Base-by-base conservation (phyloP, 2,329 filamentous ascomycete species). In the Phialophora chinensis region DNA sequence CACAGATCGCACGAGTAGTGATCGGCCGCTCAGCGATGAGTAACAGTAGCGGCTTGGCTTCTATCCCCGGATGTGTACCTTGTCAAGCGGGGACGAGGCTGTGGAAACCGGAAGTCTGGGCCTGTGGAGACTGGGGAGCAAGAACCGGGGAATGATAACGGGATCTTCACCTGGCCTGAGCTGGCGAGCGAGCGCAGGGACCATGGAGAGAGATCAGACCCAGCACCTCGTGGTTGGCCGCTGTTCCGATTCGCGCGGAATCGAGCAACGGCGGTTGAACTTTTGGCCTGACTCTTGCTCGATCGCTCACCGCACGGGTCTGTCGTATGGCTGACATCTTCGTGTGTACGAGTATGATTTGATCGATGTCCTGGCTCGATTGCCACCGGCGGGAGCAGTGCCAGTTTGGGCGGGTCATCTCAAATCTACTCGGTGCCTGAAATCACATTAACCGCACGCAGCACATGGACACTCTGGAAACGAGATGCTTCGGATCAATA, bases 11-110 rank as follows among this genome's bases (percentile, higher is more conserved):
- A 27, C 27, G 27, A 27, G 27, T 27, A 11, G 38, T 14, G n/a
- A 60, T 31, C 7, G n/a, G 49, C 49, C 20, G 20, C 10, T 27
- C 49, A 29, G 25, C 49, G 25, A 52, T 52, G 42, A 50, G 57
- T 60, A n/a, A 52, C 57, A 25, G 49, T 52, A 52, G 49, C 23
- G 49, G 49, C 49, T 52, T 52, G 49, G 49, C 49, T 27, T 2
- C 17, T 29, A 27, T 29, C 25, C 49, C 49, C 49, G 49, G 49
- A 52, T 25, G 49, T 27, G 49, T 52, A 52, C 49, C 49, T 27
- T 3, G 49, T 52, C 49, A 50, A 27, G 49, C 49, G 49, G 49
- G 14, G 49, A 27, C 49, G 47, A 52, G 47, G 47, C 47, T 50
- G n/a, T 50, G 20, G 47, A 12, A 23, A 50, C 47, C 47, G 7